phyloP scores from a whole-genome alignment of 306 rosid species.

The peach (Prunus persica) region DNA sequence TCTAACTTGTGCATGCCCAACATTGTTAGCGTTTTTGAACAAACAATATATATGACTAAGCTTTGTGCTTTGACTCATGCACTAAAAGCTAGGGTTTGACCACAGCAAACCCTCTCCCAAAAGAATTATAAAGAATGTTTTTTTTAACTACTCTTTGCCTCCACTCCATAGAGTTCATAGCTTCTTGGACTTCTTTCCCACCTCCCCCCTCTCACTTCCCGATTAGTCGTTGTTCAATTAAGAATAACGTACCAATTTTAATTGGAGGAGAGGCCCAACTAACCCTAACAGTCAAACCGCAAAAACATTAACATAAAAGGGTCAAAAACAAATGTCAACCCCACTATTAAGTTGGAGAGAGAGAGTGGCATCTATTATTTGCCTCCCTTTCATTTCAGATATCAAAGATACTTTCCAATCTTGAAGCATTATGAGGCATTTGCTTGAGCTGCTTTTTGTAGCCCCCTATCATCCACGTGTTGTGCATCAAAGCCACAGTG shows the following conservation, averaged over 20 bases:
- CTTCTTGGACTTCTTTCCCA: conserved; percentile 35
- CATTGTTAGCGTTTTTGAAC: conserved; percentile 4
- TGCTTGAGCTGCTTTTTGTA: conserved; percentile 8
- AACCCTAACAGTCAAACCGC: conserved; percentile 24
- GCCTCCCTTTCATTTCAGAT: conserved; percentile 35
- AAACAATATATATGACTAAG: background rate
- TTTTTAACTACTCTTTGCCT: background rate
- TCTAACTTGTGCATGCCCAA: conserved; percentile 5
- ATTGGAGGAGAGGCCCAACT: background rate
- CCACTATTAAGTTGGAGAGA: conserved; percentile 23
- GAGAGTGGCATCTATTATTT: conserved; percentile 15
- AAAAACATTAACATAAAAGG: background rate
- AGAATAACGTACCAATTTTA: background rate
- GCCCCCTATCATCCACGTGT: conserved; percentile 35
- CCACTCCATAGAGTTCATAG: conserved; percentile 29
- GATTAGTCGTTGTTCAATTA: conserved; percentile 19
- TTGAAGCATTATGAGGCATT: background rate
- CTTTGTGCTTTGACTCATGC: background rate
- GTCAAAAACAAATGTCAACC: conserved; percentile 24
- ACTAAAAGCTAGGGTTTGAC: background rate
- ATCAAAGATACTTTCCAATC: background rate
- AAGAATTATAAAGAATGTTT: background rate
- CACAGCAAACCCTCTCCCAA: background rate
- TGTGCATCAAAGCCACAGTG: conserved; percentile 13
- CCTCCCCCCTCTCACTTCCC: conserved; percentile 12